Evolutionary conservation across 257 asterid genomes (phyloP).

Genomic region (Lithospermum erythrorhizon): DNA sequence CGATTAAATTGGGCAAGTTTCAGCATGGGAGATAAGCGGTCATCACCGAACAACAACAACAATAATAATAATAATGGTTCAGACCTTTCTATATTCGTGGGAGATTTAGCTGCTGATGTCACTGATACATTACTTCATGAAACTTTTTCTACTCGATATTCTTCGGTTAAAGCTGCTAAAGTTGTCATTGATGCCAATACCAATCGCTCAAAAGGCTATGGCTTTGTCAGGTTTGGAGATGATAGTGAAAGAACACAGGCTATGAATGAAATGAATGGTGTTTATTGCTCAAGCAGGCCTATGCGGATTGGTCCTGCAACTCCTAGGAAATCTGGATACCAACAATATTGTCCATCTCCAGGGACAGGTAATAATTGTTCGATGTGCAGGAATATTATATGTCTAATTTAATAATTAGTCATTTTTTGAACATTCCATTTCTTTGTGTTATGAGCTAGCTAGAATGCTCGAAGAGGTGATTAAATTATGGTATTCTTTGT

Average conservation of each 20-base stretch:
- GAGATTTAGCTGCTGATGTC: slow-evolving; percentile 93
- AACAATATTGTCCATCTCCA: slow-evolving; percentile 54
- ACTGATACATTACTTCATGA: slow-evolving; percentile 72
- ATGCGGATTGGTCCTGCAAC: slow-evolving; percentile 95
- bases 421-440: neutral
- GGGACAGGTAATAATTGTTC: slow-evolving; percentile 20
- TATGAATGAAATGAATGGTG: slow-evolving; percentile 83
- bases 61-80: slow-evolving; percentile 41
- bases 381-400: no score
- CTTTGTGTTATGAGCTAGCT: no score
- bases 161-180: slow-evolving; percentile 88
- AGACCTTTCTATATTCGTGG: slow-evolving; percentile 83
- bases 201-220: slow-evolving; percentile 89
- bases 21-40: slow-evolving; percentile 83
- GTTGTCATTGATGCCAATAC: slow-evolving; percentile 82
- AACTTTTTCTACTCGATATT: slow-evolving; percentile 55
- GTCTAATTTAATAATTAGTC: neutral
- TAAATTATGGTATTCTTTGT: no score
- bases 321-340: slow-evolving; percentile 74
- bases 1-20: slow-evolving; percentile 92
- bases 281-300: slow-evolving; percentile 77
- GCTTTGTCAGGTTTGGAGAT: slow-evolving; percentile 92
- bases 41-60: slow-evolving; percentile 10
- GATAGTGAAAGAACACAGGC: slow-evolving; percentile 77
- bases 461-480: no score